Conservation (phyloP, 371 early-diverging fungal species). For the Lichtheimia hyalospora region DNA sequence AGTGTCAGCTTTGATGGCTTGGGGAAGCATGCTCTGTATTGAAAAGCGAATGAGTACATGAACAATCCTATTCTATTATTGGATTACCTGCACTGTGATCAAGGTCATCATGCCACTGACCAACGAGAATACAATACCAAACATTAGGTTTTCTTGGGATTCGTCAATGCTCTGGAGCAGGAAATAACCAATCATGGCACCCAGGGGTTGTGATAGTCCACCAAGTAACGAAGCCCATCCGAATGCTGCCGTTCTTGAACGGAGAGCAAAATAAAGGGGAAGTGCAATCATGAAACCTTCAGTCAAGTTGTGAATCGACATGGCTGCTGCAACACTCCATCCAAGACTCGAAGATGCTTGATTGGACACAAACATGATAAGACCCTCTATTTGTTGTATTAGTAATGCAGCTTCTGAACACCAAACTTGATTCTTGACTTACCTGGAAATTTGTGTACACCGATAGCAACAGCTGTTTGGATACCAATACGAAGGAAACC, state of each 20-base stretch:
- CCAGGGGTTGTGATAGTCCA: conserved; percentile 66
- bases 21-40: conserved; percentile 47
- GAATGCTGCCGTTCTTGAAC: conserved; percentile 62
- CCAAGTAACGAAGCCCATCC: conserved; percentile 60
- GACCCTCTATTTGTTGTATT: conserved; percentile 53
- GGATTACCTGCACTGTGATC: conserved; percentile 50
- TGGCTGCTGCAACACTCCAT: conserved; percentile 68
- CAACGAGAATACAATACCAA: conserved; percentile 54
- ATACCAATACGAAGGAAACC: conserved; percentile 56
- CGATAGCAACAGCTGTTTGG: conserved; percentile 76
- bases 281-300: conserved; percentile 80
- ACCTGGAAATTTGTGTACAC: conserved; percentile 79
- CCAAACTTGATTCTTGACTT: conserved; percentile 7
- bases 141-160: conserved; percentile 45
- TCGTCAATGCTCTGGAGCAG: conserved; percentile 43
- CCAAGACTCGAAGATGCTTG: conserved; percentile 63
- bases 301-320: conserved; percentile 80
- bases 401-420: neutral
- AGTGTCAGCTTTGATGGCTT: conserved; percentile 52
- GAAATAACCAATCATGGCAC: conserved; percentile 58
- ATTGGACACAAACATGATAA: conserved; percentile 72
- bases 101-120: conserved; percentile 73
- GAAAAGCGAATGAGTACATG: conserved; percentile 7
- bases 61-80: neutral
- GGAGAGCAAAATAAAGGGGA: conserved; percentile 72